Evolutionary conservation across 192 early-diverging fungal species (phyloP).

Genomic region (Kickxella alabastrina): DNA sequence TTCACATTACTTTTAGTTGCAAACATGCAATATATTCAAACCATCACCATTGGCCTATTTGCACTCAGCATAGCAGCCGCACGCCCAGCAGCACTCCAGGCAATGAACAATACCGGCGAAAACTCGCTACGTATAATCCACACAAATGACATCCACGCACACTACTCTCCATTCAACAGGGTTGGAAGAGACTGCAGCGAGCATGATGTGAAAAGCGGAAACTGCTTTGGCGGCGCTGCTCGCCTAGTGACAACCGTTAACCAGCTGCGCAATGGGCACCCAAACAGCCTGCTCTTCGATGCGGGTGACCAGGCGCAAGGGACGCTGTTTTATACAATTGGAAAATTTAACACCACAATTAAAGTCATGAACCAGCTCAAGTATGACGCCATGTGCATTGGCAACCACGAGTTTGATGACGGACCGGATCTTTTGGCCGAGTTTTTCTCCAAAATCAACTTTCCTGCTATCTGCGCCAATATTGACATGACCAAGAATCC

Average conservation of each 20-base stretch:
- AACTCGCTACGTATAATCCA: constrained; percentile 45
- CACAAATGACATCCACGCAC: constrained; percentile 55
- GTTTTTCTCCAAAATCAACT: constrained; percentile 57
- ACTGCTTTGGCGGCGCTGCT: constrained; percentile 60
- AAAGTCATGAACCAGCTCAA: constrained; percentile 62
- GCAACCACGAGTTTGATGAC: constrained; percentile 74
- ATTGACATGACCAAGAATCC: constrained; percentile 56
- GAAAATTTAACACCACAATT: constrained; percentile 39
- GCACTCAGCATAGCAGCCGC: too few species aligned
- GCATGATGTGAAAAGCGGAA: constrained; percentile 28
- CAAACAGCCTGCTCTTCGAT: constrained; percentile 61
- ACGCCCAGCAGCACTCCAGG: too few species aligned
- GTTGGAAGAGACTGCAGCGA: constrained; percentile 50
- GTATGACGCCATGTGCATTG: constrained; percentile 59
- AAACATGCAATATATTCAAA: too few species aligned
- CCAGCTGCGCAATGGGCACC: constrained; percentile 48
- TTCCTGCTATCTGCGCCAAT: constrained; percentile 66
- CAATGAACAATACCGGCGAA: too few species aligned
- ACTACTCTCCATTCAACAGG: constrained; percentile 54
- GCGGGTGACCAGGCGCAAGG: constrained; percentile 63
- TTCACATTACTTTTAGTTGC: too few species aligned
- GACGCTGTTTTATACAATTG: constrained; percentile 66
- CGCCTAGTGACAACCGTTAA: constrained; percentile 59
- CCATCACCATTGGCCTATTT: too few species aligned
- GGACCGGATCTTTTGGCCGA: constrained; percentile 52